phyloP scores from a whole-genome alignment of 2,329 filamentous ascomycete species.

The Metarhizium album region DNA sequence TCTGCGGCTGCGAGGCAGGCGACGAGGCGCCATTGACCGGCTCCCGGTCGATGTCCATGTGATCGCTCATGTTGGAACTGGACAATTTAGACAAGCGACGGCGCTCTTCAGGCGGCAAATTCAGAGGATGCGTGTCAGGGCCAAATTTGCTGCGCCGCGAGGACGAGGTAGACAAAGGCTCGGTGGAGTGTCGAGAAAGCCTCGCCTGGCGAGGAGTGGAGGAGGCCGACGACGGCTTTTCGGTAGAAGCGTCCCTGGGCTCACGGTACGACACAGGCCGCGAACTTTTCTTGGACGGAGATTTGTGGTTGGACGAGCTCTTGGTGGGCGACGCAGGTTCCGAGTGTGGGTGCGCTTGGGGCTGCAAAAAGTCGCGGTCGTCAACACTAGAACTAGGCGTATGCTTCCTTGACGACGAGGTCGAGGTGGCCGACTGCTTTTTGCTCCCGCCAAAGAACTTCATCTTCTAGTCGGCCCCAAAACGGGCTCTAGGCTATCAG shows the following conservation, averaged over 20 bases:
- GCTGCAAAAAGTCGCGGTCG: conserved; percentile 26
- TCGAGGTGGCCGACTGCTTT: conserved; percentile 23
- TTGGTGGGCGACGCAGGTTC: conserved; percentile 29
- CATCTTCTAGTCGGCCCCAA: conserved; percentile 27
- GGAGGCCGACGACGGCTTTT: conserved; percentile 13
- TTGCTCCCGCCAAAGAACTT: conserved; percentile 39
- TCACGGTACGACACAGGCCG: conserved; percentile 21
- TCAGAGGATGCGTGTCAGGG: conserved; percentile 73
- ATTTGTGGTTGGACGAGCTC: conserved; percentile 19
- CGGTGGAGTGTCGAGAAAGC: conserved; percentile 38
- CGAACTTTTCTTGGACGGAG: conserved; percentile 19
- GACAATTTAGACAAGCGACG: conserved; percentile 63
- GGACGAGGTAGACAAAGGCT: conserved; percentile 33
- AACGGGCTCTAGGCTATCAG: neutral
- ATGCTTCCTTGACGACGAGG: conserved; percentile 27
- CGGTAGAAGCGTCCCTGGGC: conserved; percentile 1
- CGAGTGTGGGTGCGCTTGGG: conserved; percentile 19
- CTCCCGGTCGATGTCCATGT: conserved; percentile 71
- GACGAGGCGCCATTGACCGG: conserved; percentile 41
- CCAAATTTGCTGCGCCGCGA: conserved; percentile 46
- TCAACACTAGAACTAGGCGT: conserved; percentile 23
- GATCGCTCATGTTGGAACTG: conserved; percentile 44
- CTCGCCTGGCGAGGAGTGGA: conserved; percentile 29
- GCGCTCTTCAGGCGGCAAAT: conserved; percentile 80
- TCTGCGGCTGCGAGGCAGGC: conserved; percentile 30